Evolutionary conservation across 1,139 yeast species (phyloP).

Genomic region (Pichia sp.): DNA sequence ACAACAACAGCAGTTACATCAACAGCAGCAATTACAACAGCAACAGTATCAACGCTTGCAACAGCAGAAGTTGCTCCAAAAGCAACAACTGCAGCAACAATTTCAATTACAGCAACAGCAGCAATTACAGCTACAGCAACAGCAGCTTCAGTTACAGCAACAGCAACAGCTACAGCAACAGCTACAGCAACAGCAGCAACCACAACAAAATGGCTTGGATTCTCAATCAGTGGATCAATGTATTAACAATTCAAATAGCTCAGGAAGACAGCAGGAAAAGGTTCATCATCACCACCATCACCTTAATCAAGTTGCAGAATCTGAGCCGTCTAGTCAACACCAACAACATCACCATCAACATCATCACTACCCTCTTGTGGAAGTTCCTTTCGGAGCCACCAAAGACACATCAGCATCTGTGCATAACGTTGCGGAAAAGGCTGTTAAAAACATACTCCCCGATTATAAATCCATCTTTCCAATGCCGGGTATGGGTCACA

Average conservation of each 20-base stretch:
- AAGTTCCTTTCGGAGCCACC: not conserved
- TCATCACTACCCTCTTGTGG: not conserved
- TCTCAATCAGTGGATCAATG: not conserved
- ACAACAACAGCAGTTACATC: not conserved
- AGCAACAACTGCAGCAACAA: constrained; percentile 1
- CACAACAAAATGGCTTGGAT: not conserved
- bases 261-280: constrained; percentile 4
- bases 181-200: not conserved
- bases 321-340: not conserved
- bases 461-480: constrained; percentile 24
- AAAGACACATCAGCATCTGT: not conserved
- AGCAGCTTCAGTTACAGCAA: too few relatives aligned
- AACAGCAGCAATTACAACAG: not conserved
- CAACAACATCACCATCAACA: not conserved
- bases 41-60: constrained; percentile 5
- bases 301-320: not conserved
- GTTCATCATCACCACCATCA: constrained; percentile 8
- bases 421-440: not conserved
- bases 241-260: not conserved
- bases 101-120: constrained; percentile 2
- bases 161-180: too few relatives aligned
- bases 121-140: not conserved
- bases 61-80: constrained; percentile 4
- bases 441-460: constrained; percentile 8
- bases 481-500: constrained; percentile 25